Conservation (phyloP, 345 rosid genomes). For the Eucalyptus marginata region DNA sequence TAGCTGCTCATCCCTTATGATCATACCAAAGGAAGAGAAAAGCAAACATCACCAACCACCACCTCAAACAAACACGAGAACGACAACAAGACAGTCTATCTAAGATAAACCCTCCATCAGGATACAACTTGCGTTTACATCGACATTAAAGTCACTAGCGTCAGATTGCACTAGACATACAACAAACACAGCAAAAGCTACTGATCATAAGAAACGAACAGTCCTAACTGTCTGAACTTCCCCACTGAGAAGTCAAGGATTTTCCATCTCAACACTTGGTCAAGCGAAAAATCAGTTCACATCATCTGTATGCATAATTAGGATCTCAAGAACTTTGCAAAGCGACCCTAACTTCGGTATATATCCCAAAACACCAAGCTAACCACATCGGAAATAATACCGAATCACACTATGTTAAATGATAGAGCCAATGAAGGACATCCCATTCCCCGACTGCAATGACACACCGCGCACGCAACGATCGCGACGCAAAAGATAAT, state of each 20-base stretch:
- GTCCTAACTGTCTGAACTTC: neutral
- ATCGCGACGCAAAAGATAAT: neutral
- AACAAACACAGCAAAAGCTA: neutral
- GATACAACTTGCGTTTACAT: neutral
- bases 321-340: neutral
- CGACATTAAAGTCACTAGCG: neutral
- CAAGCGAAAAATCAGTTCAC: neutral
- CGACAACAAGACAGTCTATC: neutral
- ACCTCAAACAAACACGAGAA: neutral
- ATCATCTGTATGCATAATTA: neutral
- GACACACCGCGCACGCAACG: neutral
- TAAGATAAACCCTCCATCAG: neutral
- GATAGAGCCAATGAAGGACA: neutral
- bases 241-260: neutral
- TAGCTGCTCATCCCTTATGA: neutral
- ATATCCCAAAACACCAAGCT: neutral
- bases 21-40: neutral
- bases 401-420: neutral
- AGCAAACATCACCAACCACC: neutral
- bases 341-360: neutral
- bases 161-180: neutral
- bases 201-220: neutral
- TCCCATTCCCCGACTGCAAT: neutral
- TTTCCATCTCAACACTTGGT: neutral
- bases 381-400: neutral